These are phyloP conservation scores for Moricandia moricandioides DNA, from an alignment of 345 rosid genomes.

Conservation along the genomic window DNA sequence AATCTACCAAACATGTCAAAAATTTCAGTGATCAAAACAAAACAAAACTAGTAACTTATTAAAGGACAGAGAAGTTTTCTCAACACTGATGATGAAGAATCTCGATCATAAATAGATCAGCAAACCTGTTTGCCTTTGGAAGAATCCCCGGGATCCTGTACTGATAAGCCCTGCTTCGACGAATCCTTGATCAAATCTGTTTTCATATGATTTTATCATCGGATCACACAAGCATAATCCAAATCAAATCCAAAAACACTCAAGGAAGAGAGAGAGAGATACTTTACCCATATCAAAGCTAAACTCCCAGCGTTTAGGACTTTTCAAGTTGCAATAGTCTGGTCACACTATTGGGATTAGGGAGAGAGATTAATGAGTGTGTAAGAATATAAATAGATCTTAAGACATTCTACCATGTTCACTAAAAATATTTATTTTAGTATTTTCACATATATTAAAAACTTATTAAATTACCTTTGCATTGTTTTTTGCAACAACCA, in stretches of 20 bases:
- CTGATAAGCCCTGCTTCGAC: not conserved
- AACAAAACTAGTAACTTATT: not conserved
- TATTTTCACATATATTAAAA: too few species aligned
- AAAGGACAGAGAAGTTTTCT: not conserved
- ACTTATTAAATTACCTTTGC: too few species aligned
- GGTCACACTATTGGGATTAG: too few species aligned
- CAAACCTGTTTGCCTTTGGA: slow-evolving; percentile 26
- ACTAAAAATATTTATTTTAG: too few species aligned
- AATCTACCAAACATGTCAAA: slow-evolving; percentile 36
- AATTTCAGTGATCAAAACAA: not conserved
- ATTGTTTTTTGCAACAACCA: too few species aligned
- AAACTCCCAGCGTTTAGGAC: not conserved
- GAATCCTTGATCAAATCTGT: not conserved
- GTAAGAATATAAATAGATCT: too few species aligned
- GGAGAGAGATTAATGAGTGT: too few species aligned
- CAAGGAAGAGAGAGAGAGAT: not conserved
- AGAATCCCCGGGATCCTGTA: not conserved
- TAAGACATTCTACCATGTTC: too few species aligned
- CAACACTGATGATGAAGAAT: not conserved
- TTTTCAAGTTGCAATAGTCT: not conserved
- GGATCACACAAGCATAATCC: not conserved
- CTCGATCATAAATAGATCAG: not conserved
- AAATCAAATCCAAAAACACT: not conserved
- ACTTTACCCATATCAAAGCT: not conserved
- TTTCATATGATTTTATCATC: not conserved